Conservation (phyloP, 2,329 filamentous ascomycete genomes). For the Taxawa tesnikishii region DNA sequence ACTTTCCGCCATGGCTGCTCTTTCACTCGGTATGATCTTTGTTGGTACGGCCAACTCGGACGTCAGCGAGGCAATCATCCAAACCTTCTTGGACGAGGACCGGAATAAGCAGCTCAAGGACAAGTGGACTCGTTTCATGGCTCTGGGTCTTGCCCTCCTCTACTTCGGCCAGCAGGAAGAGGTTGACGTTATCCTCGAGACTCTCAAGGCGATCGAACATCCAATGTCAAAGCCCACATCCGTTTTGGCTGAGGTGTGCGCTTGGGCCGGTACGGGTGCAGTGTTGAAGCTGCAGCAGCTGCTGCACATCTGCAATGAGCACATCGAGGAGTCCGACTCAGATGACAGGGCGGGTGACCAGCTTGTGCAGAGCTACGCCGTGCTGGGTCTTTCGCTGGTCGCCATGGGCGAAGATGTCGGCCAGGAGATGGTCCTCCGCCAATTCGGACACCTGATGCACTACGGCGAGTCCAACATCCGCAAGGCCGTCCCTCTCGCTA, state of each 20-base stretch:
- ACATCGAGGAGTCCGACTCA: slow-evolving; percentile 75
- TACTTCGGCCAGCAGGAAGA: slow-evolving; percentile 97
- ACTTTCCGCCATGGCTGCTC: slow-evolving; percentile 86
- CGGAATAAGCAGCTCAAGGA: slow-evolving; percentile 82
- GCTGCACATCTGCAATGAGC: slow-evolving; percentile 94
- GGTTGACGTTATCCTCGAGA: slow-evolving; percentile 95
- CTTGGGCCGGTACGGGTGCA: slow-evolving; percentile 93
- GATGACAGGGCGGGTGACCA: slow-evolving; percentile 78
- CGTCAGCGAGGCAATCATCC: slow-evolving; percentile 83
- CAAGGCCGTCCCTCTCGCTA: slow-evolving; percentile 86
- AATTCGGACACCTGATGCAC: slow-evolving; percentile 98
- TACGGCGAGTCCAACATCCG: slow-evolving; percentile 97
- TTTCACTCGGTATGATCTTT: slow-evolving; percentile 81
- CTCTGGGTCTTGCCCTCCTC: slow-evolving; percentile 79
- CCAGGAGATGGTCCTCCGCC: slow-evolving; percentile 95
- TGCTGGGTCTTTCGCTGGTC: slow-evolving; percentile 84
- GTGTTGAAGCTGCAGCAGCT: slow-evolving; percentile 96
- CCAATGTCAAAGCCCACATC: slow-evolving; percentile 95
- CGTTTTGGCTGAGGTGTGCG: slow-evolving; percentile 89
- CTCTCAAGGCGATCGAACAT: slow-evolving; percentile 91
- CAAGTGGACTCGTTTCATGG: slow-evolving; percentile 97
- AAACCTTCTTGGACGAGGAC: slow-evolving; percentile 87
- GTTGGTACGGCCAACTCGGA: slow-evolving; percentile 87
- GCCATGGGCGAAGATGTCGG: slow-evolving; percentile 98
- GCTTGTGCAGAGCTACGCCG: slow-evolving; percentile 88